Percentiles rank a stretch among this genome's conserved stretches.
Evolutionary conservation across 164 flowering plant genomes (phyloP).

Genomic region (Tetracentron sinense): DNA sequence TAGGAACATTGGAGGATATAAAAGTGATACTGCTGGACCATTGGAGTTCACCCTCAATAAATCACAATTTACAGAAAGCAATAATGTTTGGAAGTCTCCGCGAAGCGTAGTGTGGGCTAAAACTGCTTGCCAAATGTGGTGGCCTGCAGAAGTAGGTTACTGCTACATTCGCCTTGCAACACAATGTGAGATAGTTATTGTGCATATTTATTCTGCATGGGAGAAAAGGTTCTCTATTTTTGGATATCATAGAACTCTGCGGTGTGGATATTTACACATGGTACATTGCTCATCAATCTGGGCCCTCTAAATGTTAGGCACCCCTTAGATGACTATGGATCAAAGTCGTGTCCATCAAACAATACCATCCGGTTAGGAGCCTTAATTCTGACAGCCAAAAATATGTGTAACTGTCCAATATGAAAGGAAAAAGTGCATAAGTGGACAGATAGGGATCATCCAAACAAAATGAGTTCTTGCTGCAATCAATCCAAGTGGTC

Average conservation of each 20-base stretch:
- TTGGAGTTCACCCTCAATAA: constrained; percentile 15
- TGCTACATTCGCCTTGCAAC: background rate
- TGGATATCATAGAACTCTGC: background rate
- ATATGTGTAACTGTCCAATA: no score
- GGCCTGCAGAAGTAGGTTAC: constrained; percentile 34
- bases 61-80: constrained; percentile 11
- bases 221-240: no score
- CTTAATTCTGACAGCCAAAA: background rate
- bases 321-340: background rate
- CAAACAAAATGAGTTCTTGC: no score
- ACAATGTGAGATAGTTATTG: background rate
- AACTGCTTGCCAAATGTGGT: constrained; percentile 26
- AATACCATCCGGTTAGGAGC: background rate
- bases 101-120: constrained; percentile 35
- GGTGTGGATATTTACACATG: background rate
- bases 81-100: constrained; percentile 15
- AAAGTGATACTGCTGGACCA: constrained; percentile 12
- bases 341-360: background rate
- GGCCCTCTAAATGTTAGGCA: background rate
- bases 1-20: constrained; percentile 8
- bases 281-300: background rate
- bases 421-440: background rate
- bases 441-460: background rate
- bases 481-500: background rate
- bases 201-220: background rate